Conservation (phyloP, 371 early-diverging fungal genomes). For the Amoeboaphelidium occidentale region DNA sequence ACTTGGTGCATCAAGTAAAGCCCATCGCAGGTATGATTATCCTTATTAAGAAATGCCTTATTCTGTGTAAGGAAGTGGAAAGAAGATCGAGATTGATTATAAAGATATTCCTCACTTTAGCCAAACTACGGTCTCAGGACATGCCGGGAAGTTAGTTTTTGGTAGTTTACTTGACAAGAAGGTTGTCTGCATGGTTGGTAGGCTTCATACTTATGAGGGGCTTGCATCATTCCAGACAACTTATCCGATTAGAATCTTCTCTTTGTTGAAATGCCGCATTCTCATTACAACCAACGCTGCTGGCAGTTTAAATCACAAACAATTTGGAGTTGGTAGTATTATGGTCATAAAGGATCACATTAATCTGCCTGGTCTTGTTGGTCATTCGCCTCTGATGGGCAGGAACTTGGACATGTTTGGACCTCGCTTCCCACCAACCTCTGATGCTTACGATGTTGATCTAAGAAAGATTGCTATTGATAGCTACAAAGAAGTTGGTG, state of each 20-base stretch:
- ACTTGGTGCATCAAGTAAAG: constrained; percentile 49
- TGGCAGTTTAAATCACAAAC: constrained; percentile 53
- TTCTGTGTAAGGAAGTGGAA: no score
- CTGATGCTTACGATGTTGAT: constrained; percentile 64
- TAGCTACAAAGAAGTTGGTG: constrained; percentile 7
- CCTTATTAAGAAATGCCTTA: no score
- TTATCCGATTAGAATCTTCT: constrained; percentile 70
- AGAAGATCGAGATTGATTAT: constrained; percentile 39
- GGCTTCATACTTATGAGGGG: constrained; percentile 73
- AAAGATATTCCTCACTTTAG: constrained; percentile 4
- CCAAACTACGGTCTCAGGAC: constrained; percentile 36
- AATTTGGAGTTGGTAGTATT: constrained; percentile 57
- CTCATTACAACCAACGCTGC: constrained; percentile 80
- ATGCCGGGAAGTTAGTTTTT: constrained; percentile 74
- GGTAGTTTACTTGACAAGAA: constrained; percentile 48
- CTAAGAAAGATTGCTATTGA: constrained; percentile 29
- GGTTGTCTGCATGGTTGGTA: constrained; percentile 61
- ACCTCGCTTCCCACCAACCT: constrained; percentile 70
- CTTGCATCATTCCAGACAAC: constrained; percentile 44
- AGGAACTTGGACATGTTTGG: constrained; percentile 61
- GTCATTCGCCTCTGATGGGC: constrained; percentile 56
- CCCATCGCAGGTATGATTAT: no score
- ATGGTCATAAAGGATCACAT: constrained; percentile 72
- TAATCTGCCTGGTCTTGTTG: constrained; percentile 53
- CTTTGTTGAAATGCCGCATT: constrained; percentile 44